These are phyloP conservation scores for Candida ascalaphidarum DNA, from an alignment of 805 yeast genomes.

Conservation along the genomic window DNA sequence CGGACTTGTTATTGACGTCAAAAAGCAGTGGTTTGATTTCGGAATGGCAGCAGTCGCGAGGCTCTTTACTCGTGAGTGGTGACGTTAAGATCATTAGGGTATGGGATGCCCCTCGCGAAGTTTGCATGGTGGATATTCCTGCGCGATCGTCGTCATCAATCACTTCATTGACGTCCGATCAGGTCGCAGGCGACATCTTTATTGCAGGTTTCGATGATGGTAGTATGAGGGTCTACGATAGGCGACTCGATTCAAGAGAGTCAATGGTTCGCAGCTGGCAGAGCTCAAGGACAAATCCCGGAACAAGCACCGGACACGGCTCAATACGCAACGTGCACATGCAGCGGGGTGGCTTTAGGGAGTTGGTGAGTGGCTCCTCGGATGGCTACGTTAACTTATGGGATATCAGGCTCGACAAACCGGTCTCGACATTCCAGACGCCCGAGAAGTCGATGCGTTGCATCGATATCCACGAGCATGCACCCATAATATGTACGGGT, in stretches of 20 bases:
- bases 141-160: constrained; percentile 86
- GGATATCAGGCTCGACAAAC: constrained; percentile 76
- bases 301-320: constrained; percentile 25
- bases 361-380: constrained; percentile 72
- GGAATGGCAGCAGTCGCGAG: constrained; percentile 97
- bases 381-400: constrained; percentile 82
- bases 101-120: constrained; percentile 96
- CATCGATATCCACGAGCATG: constrained; percentile 88
- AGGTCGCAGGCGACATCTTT: constrained; percentile 85
- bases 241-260: constrained; percentile 76
- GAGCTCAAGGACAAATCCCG: constrained; percentile 13
- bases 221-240: constrained; percentile 79
- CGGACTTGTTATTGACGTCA: constrained; percentile 75
- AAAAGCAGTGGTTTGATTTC: constrained; percentile 75
- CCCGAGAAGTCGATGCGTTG: constrained; percentile 48
- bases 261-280: constrained; percentile 83
- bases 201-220: constrained; percentile 93
- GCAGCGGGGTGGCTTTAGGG: constrained; percentile 96
- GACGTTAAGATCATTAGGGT: constrained; percentile 85
- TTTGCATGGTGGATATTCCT: constrained; percentile 80
- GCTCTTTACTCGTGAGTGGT: constrained; percentile 85
- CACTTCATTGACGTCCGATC: constrained; percentile 87
- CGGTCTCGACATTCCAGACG: constrained; percentile 62
- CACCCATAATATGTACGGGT: constrained; percentile 88
- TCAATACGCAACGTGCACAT: constrained; percentile 76